These are phyloP conservation scores for Musa acuminata DNA, from an alignment of 176 grass and related monocot genomes.

Conservation along the genomic window DNA sequence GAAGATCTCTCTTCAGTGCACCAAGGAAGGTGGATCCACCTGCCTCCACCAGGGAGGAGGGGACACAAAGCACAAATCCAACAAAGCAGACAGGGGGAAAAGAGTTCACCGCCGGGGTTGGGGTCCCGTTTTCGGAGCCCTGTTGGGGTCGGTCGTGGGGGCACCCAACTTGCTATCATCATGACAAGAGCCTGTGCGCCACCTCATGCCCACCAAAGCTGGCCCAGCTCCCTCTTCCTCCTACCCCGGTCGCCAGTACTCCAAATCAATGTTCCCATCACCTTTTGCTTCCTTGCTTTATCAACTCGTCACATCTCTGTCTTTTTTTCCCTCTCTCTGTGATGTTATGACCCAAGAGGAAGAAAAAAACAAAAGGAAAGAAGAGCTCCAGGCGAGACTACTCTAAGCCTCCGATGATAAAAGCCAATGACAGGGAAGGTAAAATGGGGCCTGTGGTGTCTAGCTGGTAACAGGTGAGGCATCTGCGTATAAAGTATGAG, in stretches of 20 bases:
- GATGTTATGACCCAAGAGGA: no score
- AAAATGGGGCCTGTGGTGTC: no score
- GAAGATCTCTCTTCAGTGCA: background rate
- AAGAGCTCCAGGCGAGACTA: no score
- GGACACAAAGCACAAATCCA: constrained; percentile 15
- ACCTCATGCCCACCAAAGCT: background rate
- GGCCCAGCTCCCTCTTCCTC: background rate
- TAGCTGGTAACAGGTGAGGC: no score
- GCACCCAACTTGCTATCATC: background rate
- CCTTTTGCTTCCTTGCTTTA: background rate
- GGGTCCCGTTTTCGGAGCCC: background rate
- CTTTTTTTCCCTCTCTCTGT: background rate
- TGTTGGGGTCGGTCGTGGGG: background rate
- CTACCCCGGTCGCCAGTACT: background rate
- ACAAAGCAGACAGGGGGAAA: constrained; percentile 2
- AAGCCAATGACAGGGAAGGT: no score
- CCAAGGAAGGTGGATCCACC: background rate
- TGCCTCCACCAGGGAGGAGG: background rate
- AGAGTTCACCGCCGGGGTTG: background rate
- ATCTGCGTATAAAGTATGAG: no score
- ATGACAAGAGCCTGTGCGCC: background rate
- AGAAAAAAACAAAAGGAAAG: no score
- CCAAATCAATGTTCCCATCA: background rate
- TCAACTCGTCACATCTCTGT: background rate
- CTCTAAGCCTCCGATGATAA: no score